Evolutionary conservation across 2,329 filamentous ascomycete genomes (phyloP), one percentile per base, ranked within the genome.

Genomic region (Hypoxylon sp.): DNA sequence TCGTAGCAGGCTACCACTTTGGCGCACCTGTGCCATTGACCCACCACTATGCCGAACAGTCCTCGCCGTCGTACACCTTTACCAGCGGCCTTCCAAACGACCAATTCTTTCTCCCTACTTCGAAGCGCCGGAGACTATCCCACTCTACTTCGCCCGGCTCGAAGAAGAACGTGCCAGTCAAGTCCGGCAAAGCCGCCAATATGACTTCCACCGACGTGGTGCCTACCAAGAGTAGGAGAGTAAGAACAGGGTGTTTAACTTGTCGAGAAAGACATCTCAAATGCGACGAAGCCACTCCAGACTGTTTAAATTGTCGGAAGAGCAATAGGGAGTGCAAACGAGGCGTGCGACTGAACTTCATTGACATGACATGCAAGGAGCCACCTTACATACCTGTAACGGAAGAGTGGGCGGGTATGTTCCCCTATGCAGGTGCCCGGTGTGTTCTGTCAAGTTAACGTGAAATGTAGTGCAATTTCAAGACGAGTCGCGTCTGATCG

Each of bases 181-280:
- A 69, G 45, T 36, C 63, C 14, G 36, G 42, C 28, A 72, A 65
- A 62, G 61, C 68, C 51, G 61, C 68, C 54, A 69, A 70, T 71
- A 71, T 73, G 67, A 64, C 64, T 45, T 62, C 68, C 33, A 53
- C 70, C 20, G 71, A 72, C 24, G 69, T 66, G 14, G 69, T 73
- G 6, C 74, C 75, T 26, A 78, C 75, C 67, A 95, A 94, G 77
- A 89, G 93, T n/a, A 95, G 91, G 79, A 85, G 94, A 69, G 93
- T 96, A 16, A 89, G 95, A 48, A 97, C 94, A 2, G 94, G 94
- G 36, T 97, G 94, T 77, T 81, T 97, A 70, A 97, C 94, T 2
- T 97, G 94, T 78, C 86, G 94, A 71, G 92, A 97, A 77, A 84
- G 93, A 48, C 94, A 97, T 81, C 82, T 97, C 53, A 97, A 97